A percentile compares a stretch with the other conserved stretches of the same genome.
phyloP scores from a whole-genome alignment of 805 yeast genomes.

The Saccharomyces paradoxus region DNA sequence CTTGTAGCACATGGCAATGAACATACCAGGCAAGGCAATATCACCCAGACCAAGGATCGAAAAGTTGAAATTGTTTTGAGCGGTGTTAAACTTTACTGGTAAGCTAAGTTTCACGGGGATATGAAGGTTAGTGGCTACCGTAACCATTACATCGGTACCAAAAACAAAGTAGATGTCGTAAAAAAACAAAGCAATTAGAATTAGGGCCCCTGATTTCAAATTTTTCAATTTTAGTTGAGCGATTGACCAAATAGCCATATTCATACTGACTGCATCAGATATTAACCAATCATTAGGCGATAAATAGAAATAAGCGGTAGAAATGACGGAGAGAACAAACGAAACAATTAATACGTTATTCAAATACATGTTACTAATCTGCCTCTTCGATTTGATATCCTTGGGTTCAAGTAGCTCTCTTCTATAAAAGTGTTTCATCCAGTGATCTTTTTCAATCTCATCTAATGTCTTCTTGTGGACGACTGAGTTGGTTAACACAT shows the following conservation, averaged over 20 bases:
- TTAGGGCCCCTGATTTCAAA: slow-evolving; percentile 38
- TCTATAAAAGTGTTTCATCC: slow-evolving; percentile 6
- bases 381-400: slow-evolving; percentile 21
- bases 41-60: slow-evolving; percentile 56
- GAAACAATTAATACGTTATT: slow-evolving; percentile 28
- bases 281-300: slow-evolving; percentile 39
- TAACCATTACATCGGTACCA: slow-evolving; percentile 50
- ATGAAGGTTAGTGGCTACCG: slow-evolving; percentile 48
- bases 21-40: slow-evolving; percentile 49
- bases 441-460: slow-evolving; percentile 15
- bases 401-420: slow-evolving; percentile 15
- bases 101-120: slow-evolving; percentile 36
- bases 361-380: slow-evolving; percentile 30
- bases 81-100: slow-evolving; percentile 17
- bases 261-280: slow-evolving; percentile 36
- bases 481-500: slow-evolving; percentile 7
- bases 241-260: slow-evolving; percentile 39
- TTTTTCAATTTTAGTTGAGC: slow-evolving; percentile 33
- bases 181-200: slow-evolving; percentile 43
- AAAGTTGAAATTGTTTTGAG: slow-evolving; percentile 13
- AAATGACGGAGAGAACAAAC: slow-evolving; percentile 10
- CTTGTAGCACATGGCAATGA: slow-evolving; percentile 43
- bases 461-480: slow-evolving; percentile 24
- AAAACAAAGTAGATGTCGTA: slow-evolving; percentile 66
- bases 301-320: slow-evolving; percentile 17